Percentiles rank a stretch among this genome's conserved stretches.
Evolutionary conservation across 2,329 filamentous ascomycete genomes (phyloP).

Genomic region (Trichoderma atrobrunneum): DNA sequence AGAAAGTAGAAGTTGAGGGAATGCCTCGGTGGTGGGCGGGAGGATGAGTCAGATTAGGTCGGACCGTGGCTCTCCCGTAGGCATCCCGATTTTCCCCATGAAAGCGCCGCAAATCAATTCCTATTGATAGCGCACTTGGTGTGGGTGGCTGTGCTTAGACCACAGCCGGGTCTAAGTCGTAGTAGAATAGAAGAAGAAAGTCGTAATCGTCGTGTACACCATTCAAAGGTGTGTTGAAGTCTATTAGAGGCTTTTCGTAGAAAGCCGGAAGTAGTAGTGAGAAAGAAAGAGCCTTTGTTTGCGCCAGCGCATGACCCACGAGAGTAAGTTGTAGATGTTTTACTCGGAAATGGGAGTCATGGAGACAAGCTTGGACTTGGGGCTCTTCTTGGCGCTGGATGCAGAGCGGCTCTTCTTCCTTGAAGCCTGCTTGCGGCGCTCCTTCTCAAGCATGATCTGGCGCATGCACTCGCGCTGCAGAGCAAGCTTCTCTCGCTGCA

Average conservation of each 20-base stretch:
- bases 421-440: conserved; percentile 46
- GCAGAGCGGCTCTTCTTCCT: conserved; percentile 37
- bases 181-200: not conserved
- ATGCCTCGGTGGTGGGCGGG: not conserved
- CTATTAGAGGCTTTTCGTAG: conserved; percentile 6
- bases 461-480: conserved; percentile 53
- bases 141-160: conserved; percentile 6
- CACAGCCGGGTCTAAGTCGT: not conserved
- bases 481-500: conserved; percentile 50
- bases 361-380: conserved; percentile 46
- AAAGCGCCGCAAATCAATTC: conserved; percentile 9
- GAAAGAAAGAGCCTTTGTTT: not conserved
- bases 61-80: conserved; percentile 8
- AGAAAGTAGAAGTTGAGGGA: not conserved
- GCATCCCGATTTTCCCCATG: conserved; percentile 6
- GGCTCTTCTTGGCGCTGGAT: conserved; percentile 47
- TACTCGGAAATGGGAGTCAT: conserved; percentile 57
- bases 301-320: conserved; percentile 14
- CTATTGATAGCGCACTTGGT: conserved; percentile 3
- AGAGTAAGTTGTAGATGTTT: not conserved
- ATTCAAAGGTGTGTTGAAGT: not conserved
- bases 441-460: conserved; percentile 53
- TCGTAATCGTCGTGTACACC: conserved; percentile 7
- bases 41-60: conserved; percentile 10
- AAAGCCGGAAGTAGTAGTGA: not conserved